Base-by-base conservation (phyloP, 2,329 filamentous ascomycete genomes). In the Fonsecaea erecta region DNA sequence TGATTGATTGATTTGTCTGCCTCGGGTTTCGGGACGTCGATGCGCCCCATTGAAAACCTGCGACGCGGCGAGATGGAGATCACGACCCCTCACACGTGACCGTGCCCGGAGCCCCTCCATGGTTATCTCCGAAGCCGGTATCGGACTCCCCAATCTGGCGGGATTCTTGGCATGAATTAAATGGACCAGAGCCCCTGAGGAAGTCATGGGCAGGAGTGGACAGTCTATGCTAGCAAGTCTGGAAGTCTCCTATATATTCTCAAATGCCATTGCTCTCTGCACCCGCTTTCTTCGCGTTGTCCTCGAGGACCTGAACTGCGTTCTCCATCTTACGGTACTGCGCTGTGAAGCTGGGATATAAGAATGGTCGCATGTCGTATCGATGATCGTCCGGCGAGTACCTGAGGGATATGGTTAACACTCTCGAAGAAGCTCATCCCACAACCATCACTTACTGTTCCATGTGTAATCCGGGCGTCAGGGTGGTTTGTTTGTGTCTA, bases 401-500 rank as follows among this genome's bases (percentile, higher is more conserved):
- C 69, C 88, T 88, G 14, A 77, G 74, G 11, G 7, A 16, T n/a
- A n/a, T 11, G 40, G 14, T 30, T 14, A 61, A 26, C 46, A 34
- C 56, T n/a, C n/a, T n/a, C n/a, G n/a, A 62, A 60, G 32, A 40
- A 18, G 16, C 16, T 32, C 3, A 6, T 52, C 7, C 21, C 21
- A 28, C n/a, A 4, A 52, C 18, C 9, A 21, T 60, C 26, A 46
- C 71, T 71, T 55, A 63, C 67, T 51, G 76, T 75, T 48, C 43
- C 9, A 81, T 75, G 70, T 88, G 86, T 43, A 86, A 79, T 2
- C 82, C 80, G 0, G 86, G 86, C 1, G 86, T 88, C 56, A 87
- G 75, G 8, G 85, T 82, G 0, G 85, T 88, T 75, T 84, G 83
- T 76, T 90, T 90, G 74, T 90, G 87, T 9, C 88, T 77, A 72